These are phyloP conservation scores for Calocybe indica DNA, from an alignment of 768 basidiomycete species.

Conservation along the genomic window DNA sequence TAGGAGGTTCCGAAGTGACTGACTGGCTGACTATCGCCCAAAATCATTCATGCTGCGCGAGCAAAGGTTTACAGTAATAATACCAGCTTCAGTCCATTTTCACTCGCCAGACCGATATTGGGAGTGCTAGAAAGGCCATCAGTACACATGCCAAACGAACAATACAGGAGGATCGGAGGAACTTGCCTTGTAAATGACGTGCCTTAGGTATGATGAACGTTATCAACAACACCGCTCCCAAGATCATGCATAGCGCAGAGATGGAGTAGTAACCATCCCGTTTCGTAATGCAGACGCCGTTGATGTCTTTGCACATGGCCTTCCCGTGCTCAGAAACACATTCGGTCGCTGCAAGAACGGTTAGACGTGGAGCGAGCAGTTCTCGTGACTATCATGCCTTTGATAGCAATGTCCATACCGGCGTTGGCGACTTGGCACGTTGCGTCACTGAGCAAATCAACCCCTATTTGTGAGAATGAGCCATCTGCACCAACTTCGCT, in stretches of 20 bases:
- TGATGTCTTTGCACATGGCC: constrained; percentile 62
- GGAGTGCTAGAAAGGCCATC: constrained; percentile 42
- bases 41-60: too few relatives aligned
- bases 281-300: constrained; percentile 77
- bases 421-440: constrained; percentile 70
- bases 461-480: constrained; percentile 40
- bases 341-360: constrained; percentile 52
- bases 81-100: constrained; percentile 33
- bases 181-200: constrained; percentile 77
- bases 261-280: constrained; percentile 91
- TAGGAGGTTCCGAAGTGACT: too few relatives aligned
- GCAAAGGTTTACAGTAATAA: background rate
- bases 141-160: constrained; percentile 2
- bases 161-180: background rate
- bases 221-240: constrained; percentile 72
- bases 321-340: constrained; percentile 94
- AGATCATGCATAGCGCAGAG: constrained; percentile 66
- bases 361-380: constrained; percentile 7
- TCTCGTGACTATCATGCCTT: constrained; percentile 35
- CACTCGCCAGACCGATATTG: constrained; percentile 68
- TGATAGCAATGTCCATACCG: constrained; percentile 41
- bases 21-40: too few relatives aligned
- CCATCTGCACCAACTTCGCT: background rate
- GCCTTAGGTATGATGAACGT: constrained; percentile 82
- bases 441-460: constrained; percentile 84